Evolutionary conservation across 1,284 basidiomycete genomes (phyloP).

Genomic region (Tranzscheliella williamsii): DNA sequence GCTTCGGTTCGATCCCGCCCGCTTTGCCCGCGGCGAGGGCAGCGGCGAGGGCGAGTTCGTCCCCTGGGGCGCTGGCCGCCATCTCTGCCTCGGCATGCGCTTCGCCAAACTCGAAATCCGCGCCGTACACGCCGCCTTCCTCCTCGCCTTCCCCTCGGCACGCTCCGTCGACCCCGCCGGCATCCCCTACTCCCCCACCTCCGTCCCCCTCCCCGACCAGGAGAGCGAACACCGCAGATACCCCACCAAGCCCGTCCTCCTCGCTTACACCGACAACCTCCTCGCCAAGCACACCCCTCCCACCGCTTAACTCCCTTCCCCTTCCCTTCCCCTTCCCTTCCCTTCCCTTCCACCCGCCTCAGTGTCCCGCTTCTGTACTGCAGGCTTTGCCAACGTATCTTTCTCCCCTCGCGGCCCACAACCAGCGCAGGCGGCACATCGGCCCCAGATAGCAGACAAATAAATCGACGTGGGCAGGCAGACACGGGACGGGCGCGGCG

Average conservation of each 20-base stretch:
- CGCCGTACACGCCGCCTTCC: constrained; percentile 20
- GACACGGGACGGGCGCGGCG: too few relatives aligned
- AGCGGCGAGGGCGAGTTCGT: constrained; percentile 34
- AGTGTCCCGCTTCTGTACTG: too few relatives aligned
- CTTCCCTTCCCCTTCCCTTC: not conserved
- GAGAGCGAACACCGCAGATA: constrained; percentile 37
- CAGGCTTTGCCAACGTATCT: too few relatives aligned
- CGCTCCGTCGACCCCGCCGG: constrained; percentile 8
- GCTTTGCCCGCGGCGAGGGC: constrained; percentile 32
- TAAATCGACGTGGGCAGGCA: too few relatives aligned
- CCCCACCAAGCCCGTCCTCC: constrained; percentile 16
- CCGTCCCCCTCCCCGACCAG: constrained; percentile 24
- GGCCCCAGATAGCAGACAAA: too few relatives aligned
- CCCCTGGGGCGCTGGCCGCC: constrained; percentile 38
- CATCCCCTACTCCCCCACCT: not conserved
- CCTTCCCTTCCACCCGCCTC: not conserved
- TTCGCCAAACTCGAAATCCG: constrained; percentile 44
- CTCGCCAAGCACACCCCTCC: constrained; percentile 1
- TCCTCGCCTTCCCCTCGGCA: constrained; percentile 17
- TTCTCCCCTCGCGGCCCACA: too few relatives aligned
- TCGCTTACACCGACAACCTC: constrained; percentile 11
- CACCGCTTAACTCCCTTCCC: not conserved
- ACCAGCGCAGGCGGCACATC: too few relatives aligned
- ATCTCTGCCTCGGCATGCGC: constrained; percentile 38
- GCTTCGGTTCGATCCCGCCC: constrained; percentile 27